Conservation (phyloP, 495 filamentous ascomycete genomes). For the Chaetomium fimeti region DNA sequence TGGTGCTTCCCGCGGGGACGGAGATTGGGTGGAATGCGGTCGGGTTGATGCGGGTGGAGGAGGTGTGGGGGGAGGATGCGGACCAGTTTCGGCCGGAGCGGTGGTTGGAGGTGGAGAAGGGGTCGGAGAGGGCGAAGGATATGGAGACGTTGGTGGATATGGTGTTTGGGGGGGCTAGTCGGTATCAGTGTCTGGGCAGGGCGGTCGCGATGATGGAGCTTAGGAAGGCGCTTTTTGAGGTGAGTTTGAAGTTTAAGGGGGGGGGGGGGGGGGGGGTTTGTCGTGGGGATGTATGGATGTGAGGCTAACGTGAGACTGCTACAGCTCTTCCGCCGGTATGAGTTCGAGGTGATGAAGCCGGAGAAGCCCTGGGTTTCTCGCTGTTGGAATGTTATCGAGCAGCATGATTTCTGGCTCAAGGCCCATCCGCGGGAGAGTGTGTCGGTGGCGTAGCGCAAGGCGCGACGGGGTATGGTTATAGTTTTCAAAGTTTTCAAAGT, state of each 20-base stretch:
- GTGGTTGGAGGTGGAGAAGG: constrained; percentile 43
- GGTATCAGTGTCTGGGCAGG: constrained; percentile 31
- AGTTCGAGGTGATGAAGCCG: constrained; percentile 28
- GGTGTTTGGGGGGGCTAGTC: constrained; percentile 32
- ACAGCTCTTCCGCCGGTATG: constrained; percentile 27
- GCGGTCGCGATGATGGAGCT: constrained; percentile 29
- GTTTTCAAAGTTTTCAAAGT: neutral
- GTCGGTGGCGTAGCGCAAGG: neutral
- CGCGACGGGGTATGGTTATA: neutral
- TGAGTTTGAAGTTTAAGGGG: constrained; percentile 13
- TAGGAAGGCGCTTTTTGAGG: constrained; percentile 32
- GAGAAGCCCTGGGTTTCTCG: constrained; percentile 21
- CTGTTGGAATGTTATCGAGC: constrained; percentile 7
- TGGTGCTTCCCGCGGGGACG: constrained; percentile 49
- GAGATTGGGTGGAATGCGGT: constrained; percentile 30
- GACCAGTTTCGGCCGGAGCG: constrained; percentile 49
- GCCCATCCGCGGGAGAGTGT: neutral
- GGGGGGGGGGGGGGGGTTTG: no score
- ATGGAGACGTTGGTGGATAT: constrained; percentile 39
- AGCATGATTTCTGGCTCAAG: constrained; percentile 19
- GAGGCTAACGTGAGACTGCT: neutral
- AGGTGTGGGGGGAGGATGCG: constrained; percentile 38
- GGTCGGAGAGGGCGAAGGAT: constrained; percentile 28
- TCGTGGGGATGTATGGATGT: neutral
- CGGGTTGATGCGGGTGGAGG: constrained; percentile 31